Percentiles rank a stretch among this genome's conserved stretches.
Evolutionary conservation across 495 filamentous ascomycete genomes (phyloP).

Genomic region (Penicillium soppii): DNA sequence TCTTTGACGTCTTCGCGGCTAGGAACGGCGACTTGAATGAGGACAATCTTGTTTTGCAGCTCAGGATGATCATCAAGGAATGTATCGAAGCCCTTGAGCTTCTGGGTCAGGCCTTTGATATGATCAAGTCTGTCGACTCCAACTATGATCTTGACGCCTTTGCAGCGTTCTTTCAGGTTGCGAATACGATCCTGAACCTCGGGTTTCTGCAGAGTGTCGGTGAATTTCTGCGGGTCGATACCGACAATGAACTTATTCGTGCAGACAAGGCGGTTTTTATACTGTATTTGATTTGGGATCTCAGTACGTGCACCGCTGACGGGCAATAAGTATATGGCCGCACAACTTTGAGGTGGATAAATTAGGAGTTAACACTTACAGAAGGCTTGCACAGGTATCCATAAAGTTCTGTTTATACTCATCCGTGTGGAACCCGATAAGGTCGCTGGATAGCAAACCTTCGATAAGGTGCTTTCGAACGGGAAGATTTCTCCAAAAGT

Average conservation of each 20-base stretch:
- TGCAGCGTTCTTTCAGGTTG: slow-evolving; percentile 74
- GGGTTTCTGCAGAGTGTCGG: slow-evolving; percentile 67
- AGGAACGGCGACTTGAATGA: slow-evolving; percentile 92
- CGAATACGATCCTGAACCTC: slow-evolving; percentile 78
- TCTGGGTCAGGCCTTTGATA: slow-evolving; percentile 95
- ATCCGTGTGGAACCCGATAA: slow-evolving; percentile 94
- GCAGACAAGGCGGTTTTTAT: slow-evolving; percentile 67
- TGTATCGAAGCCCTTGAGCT: slow-evolving; percentile 84
- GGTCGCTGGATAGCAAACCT: slow-evolving; percentile 79
- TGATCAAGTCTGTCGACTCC: slow-evolving; percentile 93
- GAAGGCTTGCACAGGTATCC: slow-evolving; percentile 76
- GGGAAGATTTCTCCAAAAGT: slow-evolving; percentile 88
- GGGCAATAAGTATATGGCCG: background rate
- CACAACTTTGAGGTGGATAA: slow-evolving; percentile 24
- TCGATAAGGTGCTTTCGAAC: slow-evolving; percentile 79
- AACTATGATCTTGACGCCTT: slow-evolving; percentile 85
- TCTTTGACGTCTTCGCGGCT: slow-evolving; percentile 92
- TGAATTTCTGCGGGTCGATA: slow-evolving; percentile 89
- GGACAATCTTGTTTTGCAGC: slow-evolving; percentile 84
- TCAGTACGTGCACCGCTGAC: slow-evolving; percentile 21
- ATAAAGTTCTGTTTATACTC: slow-evolving; percentile 91
- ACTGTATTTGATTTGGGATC: slow-evolving; percentile 70
- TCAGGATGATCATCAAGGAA: slow-evolving; percentile 92
- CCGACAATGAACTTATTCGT: slow-evolving; percentile 89
- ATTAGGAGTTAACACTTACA: slow-evolving; percentile 66